These are phyloP conservation scores for Xylaria sp. DNA, from an alignment of 2,329 filamentous ascomycete genomes.

Conservation along the genomic window DNA sequence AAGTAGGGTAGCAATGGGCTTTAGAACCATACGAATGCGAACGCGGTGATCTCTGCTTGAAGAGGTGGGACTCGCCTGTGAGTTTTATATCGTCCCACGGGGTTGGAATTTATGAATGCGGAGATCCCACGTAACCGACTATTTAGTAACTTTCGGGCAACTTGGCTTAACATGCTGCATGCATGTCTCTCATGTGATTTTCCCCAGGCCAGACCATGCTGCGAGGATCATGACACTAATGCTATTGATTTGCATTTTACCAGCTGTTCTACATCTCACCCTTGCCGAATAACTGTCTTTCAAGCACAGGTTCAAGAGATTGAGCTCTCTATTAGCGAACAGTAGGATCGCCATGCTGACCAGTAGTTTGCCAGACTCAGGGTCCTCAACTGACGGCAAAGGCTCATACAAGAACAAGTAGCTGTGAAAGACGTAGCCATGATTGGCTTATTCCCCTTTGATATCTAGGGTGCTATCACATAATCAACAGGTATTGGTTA, in stretches of 20 bases:
- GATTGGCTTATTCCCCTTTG: not conserved
- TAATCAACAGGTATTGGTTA: slow-evolving; percentile 3
- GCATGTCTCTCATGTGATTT: slow-evolving; percentile 7
- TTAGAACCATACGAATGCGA: not conserved
- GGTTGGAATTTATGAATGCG: not conserved
- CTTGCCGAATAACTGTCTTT: not conserved
- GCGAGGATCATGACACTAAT: not conserved
- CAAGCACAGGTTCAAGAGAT: not conserved
- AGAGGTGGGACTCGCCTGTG: not conserved
- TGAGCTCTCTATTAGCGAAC: not conserved
- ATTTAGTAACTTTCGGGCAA: not conserved
- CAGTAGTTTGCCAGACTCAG: not conserved
- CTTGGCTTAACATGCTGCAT: slow-evolving; percentile 14
- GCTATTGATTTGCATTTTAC: not conserved
- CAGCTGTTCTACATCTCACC: not conserved
- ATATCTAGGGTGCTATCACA: not conserved
- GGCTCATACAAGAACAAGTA: not conserved
- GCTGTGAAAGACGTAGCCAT: not conserved
- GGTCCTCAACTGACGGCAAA: not conserved
- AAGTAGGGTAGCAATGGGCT: not conserved
- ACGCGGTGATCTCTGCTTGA: not conserved
- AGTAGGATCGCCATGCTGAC: not conserved
- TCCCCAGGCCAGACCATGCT: not conserved
- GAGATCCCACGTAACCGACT: slow-evolving; percentile 4
- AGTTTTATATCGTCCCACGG: not conserved